Conservation (phyloP, 1,284 basidiomycete genomes). For the Rhodotorula sp. region DNA sequence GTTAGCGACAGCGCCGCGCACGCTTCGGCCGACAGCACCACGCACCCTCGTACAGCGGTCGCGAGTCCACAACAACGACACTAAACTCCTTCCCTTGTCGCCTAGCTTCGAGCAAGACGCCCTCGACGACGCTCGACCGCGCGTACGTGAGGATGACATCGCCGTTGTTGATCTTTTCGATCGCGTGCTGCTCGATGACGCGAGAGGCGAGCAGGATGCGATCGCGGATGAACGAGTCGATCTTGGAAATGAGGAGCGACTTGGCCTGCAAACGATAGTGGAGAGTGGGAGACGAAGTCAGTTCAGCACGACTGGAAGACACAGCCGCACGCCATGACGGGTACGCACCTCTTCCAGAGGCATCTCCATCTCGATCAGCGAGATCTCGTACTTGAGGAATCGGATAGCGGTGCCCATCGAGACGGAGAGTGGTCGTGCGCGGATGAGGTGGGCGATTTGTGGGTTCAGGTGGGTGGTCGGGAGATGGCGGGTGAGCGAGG, state of each 20-base stretch:
- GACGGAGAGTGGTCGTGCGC: slow-evolving; percentile 86
- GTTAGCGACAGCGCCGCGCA: neutral
- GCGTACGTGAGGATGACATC: slow-evolving; percentile 93
- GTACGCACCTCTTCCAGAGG: slow-evolving; percentile 83
- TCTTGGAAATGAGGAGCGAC: slow-evolving; percentile 74
- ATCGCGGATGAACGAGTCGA: slow-evolving; percentile 91
- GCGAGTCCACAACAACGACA: slow-evolving; percentile 91
- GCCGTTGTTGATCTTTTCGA: slow-evolving; percentile 89
- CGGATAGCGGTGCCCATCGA: slow-evolving; percentile 92
- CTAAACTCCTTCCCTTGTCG: slow-evolving; percentile 66
- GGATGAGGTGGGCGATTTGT: slow-evolving; percentile 84
- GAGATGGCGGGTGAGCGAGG: slow-evolving; percentile 77
- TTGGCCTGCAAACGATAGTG: slow-evolving; percentile 66
- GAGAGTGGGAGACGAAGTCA: neutral
- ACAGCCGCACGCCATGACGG: neutral
- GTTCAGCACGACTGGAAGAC: neutral
- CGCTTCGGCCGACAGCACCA: neutral
- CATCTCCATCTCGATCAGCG: slow-evolving; percentile 82
- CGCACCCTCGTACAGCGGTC: slow-evolving; percentile 85
- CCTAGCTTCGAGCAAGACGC: slow-evolving; percentile 75
- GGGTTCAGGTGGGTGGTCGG: slow-evolving; percentile 78
- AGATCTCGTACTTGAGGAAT: slow-evolving; percentile 94
- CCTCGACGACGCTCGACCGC: slow-evolving; percentile 90
- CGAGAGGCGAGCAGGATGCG: slow-evolving; percentile 89
- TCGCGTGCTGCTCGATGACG: slow-evolving; percentile 84